phyloP scores from a whole-genome alignment of 495 filamentous ascomycete species.

The Tuber calosporum region DNA sequence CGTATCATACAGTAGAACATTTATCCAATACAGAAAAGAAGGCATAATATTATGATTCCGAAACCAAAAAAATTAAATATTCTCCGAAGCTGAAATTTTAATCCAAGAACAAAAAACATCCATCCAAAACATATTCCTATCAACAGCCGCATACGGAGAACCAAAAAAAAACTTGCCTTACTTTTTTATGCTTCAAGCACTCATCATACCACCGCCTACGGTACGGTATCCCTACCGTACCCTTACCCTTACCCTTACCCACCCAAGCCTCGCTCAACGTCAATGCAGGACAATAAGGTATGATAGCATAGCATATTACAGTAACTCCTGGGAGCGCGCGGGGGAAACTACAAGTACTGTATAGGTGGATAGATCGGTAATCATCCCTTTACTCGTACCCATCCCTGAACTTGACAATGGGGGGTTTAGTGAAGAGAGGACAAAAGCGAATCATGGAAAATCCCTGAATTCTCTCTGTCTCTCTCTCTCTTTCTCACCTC shows the following conservation, averaged over 20 bases:
- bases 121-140: too few relatives aligned
- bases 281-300: not conserved
- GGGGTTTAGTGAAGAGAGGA: not conserved
- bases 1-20: too few relatives aligned
- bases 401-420: not conserved
- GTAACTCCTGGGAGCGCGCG: not conserved
- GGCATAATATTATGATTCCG: not conserved
- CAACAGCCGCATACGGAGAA: too few relatives aligned
- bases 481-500: not conserved
- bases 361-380: conserved; percentile 3
- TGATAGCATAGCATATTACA: not conserved
- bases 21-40: not conserved
- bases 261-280: not conserved
- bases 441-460: not conserved
- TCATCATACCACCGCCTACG: too few relatives aligned
- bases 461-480: not conserved
- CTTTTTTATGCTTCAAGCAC: not conserved
- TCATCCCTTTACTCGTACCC: not conserved
- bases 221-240: too few relatives aligned
- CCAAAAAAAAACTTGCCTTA: not conserved
- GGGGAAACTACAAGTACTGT: not conserved
- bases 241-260: too few relatives aligned
- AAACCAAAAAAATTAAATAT: not conserved
- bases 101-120: not conserved
- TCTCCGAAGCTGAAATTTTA: too few relatives aligned